phyloP scores from a whole-genome alignment of 257 asterid genomes.

The Anisodus tanguticus region DNA sequence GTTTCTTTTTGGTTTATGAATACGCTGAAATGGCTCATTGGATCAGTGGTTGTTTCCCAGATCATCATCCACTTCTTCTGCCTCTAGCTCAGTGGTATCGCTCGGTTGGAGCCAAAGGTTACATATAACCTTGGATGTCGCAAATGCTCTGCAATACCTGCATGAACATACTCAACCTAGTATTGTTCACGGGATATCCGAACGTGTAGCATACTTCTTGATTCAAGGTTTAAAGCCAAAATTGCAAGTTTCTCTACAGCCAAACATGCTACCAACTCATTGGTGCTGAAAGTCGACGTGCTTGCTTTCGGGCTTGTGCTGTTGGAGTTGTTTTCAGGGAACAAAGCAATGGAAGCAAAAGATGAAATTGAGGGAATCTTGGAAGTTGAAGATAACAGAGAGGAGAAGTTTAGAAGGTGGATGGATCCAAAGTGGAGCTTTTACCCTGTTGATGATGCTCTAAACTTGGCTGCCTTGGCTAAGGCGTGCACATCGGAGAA shows the following conservation, averaged over 20 bases:
- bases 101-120: constrained; percentile 69
- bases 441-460: constrained; percentile 64
- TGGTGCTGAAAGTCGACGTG: constrained; percentile 64
- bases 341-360: constrained; percentile 57
- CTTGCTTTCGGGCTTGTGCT: constrained; percentile 73
- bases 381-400: constrained; percentile 54
- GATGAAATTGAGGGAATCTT: constrained; percentile 58
- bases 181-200: constrained; percentile 64
- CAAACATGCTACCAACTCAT: constrained; percentile 44
- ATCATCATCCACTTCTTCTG: constrained; percentile 24
- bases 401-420: constrained; percentile 67
- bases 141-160: constrained; percentile 83
- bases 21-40: constrained; percentile 70
- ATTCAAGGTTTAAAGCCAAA: constrained; percentile 71
- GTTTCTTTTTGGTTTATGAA: constrained; percentile 61
- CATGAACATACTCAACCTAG: constrained; percentile 81
- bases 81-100: constrained; percentile 35
- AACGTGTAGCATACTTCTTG: constrained; percentile 69
- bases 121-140: constrained; percentile 66
- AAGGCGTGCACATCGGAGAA: constrained; percentile 69
- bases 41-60: constrained; percentile 60
- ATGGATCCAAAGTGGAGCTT: constrained; percentile 56
- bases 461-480: constrained; percentile 67
- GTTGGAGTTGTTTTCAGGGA: constrained; percentile 72
- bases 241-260: constrained; percentile 68